Evolutionary conservation across 2,329 filamentous ascomycete species (phyloP).

Genomic region (Trichophaea hybrida): DNA sequence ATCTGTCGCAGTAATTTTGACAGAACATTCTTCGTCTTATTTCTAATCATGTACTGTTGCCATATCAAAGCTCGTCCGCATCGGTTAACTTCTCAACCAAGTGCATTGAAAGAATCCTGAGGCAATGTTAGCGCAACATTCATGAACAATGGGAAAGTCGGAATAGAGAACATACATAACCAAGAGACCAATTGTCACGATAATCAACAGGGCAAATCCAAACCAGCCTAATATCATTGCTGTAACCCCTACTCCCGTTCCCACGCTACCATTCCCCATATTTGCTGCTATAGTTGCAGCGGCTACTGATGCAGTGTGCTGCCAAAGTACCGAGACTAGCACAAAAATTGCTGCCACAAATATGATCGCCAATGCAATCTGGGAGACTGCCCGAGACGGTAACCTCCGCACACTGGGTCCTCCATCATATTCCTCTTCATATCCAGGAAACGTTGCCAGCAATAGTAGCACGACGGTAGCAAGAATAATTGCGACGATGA

Average conservation of each 20-base stretch:
- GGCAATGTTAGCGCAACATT: conserved; percentile 7
- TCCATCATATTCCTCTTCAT: conserved; percentile 78
- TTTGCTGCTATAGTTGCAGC: conserved; percentile 88
- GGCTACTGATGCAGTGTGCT: conserved; percentile 91
- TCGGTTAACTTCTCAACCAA: conserved; percentile 23
- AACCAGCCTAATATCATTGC: conserved; percentile 99
- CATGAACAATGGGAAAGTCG: background rate
- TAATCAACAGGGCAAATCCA: conserved; percentile 79
- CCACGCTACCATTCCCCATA: conserved; percentile 76
- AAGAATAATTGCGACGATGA: conserved; percentile 96
- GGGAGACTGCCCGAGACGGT: conserved; percentile 79
- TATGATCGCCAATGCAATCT: conserved; percentile 84
- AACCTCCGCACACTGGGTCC: conserved; percentile 37
- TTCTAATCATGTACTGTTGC: no score
- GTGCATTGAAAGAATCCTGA: conserved; percentile 24
- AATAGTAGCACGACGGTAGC: conserved; percentile 92
- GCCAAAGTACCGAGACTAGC: conserved; percentile 67
- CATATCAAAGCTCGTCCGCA: background rate
- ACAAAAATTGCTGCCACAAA: conserved; percentile 60
- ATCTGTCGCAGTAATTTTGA: no score
- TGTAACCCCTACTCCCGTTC: conserved; percentile 75
- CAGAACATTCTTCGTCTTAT: no score
- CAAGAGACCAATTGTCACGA: conserved; percentile 85
- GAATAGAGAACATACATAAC: conserved; percentile 48
- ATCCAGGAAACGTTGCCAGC: conserved; percentile 90